Evolutionary conservation across 495 filamentous ascomycete genomes (phyloP).

Genomic region (Xylaria bambusicola): DNA sequence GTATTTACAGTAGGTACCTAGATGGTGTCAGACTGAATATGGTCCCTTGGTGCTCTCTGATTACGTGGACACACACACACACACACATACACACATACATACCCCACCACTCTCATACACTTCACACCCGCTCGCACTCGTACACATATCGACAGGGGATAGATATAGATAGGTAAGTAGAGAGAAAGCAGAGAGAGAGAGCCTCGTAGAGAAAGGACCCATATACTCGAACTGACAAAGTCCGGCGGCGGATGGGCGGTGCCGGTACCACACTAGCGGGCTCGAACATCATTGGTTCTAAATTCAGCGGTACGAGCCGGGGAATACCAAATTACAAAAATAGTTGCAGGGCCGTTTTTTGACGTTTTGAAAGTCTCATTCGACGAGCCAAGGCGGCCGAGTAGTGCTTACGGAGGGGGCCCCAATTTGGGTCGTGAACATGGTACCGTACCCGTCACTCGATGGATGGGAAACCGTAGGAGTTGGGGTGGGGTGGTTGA

Average conservation of each 20-base stretch:
- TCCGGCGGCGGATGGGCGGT: slow-evolving; percentile 12
- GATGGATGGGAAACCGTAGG: background rate
- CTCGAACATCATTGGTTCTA: slow-evolving; percentile 14
- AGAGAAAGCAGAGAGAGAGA: background rate
- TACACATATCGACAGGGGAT: too few relatives aligned
- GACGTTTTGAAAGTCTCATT: slow-evolving; percentile 13
- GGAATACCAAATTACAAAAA: slow-evolving; percentile 15
- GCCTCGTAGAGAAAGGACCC: background rate
- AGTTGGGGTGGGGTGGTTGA: background rate
- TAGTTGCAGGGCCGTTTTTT: slow-evolving; percentile 17
- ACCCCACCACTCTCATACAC: background rate
- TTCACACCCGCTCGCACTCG: background rate
- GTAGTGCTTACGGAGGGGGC: slow-evolving; percentile 9
- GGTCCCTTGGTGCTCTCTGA: background rate
- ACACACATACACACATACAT: too few relatives aligned
- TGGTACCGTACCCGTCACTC: background rate
- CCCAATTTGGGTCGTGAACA: background rate
- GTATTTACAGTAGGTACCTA: too few relatives aligned
- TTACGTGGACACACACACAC: slow-evolving; percentile 6
- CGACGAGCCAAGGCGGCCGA: slow-evolving; percentile 6
- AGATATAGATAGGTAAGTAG: too few relatives aligned
- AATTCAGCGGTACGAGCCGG: slow-evolving; percentile 12
- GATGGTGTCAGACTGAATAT: too few relatives aligned
- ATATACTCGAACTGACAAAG: background rate
- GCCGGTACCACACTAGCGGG: slow-evolving; percentile 18